Conservation (phyloP, 1,139 yeast genomes). For the Debaryomyces fabryi region DNA sequence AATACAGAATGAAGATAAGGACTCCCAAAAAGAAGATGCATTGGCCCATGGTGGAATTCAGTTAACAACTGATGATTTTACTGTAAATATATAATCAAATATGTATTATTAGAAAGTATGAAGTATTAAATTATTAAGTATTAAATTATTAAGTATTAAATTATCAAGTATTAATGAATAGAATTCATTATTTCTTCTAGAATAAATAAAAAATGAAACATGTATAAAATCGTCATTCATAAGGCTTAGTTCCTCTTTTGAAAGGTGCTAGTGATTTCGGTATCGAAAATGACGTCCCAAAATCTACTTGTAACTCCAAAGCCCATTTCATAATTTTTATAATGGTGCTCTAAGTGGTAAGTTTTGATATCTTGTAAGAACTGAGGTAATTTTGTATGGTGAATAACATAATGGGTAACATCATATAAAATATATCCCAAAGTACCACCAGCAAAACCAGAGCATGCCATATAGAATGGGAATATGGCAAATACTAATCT, state of each 20-base stretch:
- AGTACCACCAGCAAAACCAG: slow-evolving; percentile 88
- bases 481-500: slow-evolving; percentile 39
- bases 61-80: slow-evolving; percentile 12
- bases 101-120: neutral
- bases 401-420: slow-evolving; percentile 81
- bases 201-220: neutral
- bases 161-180: neutral
- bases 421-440: slow-evolving; percentile 92
- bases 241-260: slow-evolving; percentile 31
- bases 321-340: slow-evolving; percentile 93
- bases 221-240: slow-evolving; percentile 3
- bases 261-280: slow-evolving; percentile 49
- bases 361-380: slow-evolving; percentile 79
- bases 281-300: slow-evolving; percentile 92
- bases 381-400: slow-evolving; percentile 79
- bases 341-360: slow-evolving; percentile 94
- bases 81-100: slow-evolving; percentile 5
- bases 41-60: slow-evolving; percentile 14
- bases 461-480: slow-evolving; percentile 52
- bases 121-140: neutral
- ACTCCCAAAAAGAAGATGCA: slow-evolving; percentile 11
- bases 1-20: slow-evolving; percentile 8
- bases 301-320: slow-evolving; percentile 92
- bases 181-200: neutral
- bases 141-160: neutral